Percentiles rank a stretch among this genome's conserved stretches.
Evolutionary conservation across 164 flowering plant species (phyloP).

Genomic region (Annona cherimola): DNA sequence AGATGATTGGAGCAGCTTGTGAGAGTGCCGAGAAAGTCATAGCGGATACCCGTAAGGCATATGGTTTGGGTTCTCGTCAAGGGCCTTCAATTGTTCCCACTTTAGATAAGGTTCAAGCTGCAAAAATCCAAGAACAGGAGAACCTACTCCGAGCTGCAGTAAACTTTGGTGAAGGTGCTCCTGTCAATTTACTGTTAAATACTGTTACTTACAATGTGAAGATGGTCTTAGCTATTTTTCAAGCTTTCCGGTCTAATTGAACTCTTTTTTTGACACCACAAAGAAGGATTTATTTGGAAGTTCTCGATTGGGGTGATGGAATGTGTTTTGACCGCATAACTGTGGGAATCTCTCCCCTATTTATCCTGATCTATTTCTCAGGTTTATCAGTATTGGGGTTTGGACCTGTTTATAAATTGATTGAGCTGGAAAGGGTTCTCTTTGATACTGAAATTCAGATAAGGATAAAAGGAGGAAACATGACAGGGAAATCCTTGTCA

Average conservation of each 20-base stretch:
- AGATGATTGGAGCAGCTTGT: slow-evolving; percentile 90
- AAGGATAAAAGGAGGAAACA: neutral
- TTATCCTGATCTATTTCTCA: neutral
- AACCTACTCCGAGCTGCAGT: slow-evolving; percentile 78
- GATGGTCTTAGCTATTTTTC: neutral
- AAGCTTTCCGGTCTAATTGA: neutral
- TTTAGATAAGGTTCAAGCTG: slow-evolving; percentile 83
- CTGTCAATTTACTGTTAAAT: neutral
- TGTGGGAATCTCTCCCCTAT: neutral
- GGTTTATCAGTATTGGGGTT: neutral
- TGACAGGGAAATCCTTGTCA: neutral
- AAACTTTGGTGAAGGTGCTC: slow-evolving; percentile 75
- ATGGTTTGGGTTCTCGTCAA: slow-evolving; percentile 79
- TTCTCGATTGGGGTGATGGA: neutral
- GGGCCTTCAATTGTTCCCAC: slow-evolving; percentile 62
- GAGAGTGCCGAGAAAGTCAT: slow-evolving; percentile 91
- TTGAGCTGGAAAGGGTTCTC: neutral
- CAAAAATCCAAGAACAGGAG: slow-evolving; percentile 89
- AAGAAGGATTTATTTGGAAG: neutral
- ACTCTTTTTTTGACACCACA: neutral
- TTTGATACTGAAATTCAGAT: neutral
- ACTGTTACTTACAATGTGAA: neutral
- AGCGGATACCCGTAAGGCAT: slow-evolving; percentile 83
- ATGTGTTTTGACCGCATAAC: neutral
- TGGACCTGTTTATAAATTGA: neutral